These are phyloP conservation scores for Hydnum rufescens DNA, from an alignment of 768 basidiomycete species.

Conservation along the genomic window DNA sequence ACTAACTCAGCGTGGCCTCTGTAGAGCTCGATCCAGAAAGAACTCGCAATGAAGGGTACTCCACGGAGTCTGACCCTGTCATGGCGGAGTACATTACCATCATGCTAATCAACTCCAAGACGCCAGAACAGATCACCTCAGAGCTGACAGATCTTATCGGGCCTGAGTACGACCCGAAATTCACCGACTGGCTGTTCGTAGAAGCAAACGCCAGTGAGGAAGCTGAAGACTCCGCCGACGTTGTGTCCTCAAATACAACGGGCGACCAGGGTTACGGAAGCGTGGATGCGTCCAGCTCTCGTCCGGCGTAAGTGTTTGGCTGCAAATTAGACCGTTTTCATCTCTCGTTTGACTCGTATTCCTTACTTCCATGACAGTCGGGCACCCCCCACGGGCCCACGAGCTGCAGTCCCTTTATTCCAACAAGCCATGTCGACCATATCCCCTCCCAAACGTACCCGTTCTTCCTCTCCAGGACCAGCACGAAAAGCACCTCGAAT, in stretches of 20 bases:
- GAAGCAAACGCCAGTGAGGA: constrained; percentile 30
- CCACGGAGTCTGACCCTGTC: constrained; percentile 35
- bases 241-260: background rate
- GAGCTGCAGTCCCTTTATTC: constrained; percentile 5
- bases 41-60: constrained; percentile 12
- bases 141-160: constrained; percentile 81
- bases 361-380: too few relatives aligned
- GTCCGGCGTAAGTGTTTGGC: too few relatives aligned
- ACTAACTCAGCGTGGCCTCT: background rate
- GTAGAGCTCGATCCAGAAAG: constrained; percentile 11
- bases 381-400: constrained; percentile 21
- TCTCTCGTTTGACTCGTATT: too few relatives aligned
- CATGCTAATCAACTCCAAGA: constrained; percentile 88
- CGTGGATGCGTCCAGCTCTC: too few relatives aligned
- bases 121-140: constrained; percentile 59
- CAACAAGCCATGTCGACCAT: constrained; percentile 10
- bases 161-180: constrained; percentile 58
- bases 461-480: constrained; percentile 11
- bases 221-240: background rate
- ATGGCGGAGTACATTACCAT: constrained; percentile 93
- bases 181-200: constrained; percentile 76
- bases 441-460: constrained; percentile 12
- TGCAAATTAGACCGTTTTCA: too few relatives aligned
- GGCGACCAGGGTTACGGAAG: too few relatives aligned
- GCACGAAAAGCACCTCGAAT: constrained; percentile 44